Conservation (phyloP, 164 flowering plant species). For the Magnolia sinica region DNA sequence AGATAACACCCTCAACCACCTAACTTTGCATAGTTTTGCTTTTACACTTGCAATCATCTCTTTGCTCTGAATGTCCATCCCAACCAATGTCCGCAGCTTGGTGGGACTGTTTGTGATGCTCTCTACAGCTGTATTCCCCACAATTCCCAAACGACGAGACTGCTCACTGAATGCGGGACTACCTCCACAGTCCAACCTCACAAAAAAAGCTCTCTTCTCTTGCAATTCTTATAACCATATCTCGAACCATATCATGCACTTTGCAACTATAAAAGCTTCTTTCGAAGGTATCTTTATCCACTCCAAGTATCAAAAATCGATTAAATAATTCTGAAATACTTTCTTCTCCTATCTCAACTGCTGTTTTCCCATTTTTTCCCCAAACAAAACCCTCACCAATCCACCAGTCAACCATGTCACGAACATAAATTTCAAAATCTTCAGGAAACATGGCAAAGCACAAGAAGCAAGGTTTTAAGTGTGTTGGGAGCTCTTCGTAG, state of each 20-base stretch:
- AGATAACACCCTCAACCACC: conserved; percentile 1
- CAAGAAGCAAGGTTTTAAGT: background rate
- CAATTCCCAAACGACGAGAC: background rate
- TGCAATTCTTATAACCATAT: background rate
- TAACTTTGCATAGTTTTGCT: background rate
- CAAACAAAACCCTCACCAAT: background rate
- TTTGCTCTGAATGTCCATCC: background rate
- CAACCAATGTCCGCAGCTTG: background rate
- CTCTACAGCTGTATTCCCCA: background rate
- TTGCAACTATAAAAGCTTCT: background rate
- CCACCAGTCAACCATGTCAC: background rate
- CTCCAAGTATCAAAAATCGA: background rate
- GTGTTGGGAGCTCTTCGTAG: background rate
- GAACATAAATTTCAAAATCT: background rate
- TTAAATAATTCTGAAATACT: background rate
- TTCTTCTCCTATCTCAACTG: conserved; percentile 6
- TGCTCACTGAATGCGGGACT: background rate
- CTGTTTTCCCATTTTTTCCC: background rate
- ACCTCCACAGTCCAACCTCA: too few relatives aligned
- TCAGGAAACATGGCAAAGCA: background rate
- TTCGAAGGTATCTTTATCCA: background rate
- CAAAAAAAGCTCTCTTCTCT: background rate
- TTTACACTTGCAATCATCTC: background rate
- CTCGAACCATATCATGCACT: background rate
- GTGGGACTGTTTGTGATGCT: background rate